Conservation (phyloP, 148 eudicot genomes). For the Rhododendron ovatum region DNA sequence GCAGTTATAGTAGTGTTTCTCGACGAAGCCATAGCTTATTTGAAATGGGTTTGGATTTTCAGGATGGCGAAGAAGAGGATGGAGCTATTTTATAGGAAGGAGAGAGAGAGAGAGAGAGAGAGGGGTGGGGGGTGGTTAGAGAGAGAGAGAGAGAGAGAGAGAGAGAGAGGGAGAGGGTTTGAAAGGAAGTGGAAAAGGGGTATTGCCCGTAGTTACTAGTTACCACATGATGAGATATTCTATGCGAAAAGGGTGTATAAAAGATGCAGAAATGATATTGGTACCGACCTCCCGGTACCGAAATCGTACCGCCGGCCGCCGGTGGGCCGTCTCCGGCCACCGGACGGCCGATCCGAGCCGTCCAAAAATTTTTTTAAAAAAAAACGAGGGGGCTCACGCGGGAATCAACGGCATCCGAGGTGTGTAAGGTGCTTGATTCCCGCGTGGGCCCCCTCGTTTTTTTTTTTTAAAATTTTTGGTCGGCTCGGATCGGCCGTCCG, state of each 20-base stretch:
- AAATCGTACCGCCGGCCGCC: too few relatives aligned
- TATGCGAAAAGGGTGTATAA: neutral
- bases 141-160: neutral
- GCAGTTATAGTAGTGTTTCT: neutral
- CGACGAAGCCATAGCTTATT: conserved; percentile 16
- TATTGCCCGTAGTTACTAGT: neutral
- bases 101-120: neutral
- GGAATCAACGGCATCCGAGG: too few relatives aligned
- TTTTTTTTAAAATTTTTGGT: too few relatives aligned
- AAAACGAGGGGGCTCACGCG: too few relatives aligned
- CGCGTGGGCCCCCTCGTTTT: too few relatives aligned
- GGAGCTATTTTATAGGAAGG: neutral
- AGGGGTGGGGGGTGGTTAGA: neutral
- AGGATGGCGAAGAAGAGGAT: neutral
- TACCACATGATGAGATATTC: neutral
- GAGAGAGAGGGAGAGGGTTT: neutral
- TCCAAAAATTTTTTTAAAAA: too few relatives aligned
- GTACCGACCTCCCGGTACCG: too few relatives aligned
- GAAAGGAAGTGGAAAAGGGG: neutral
- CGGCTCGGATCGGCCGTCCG: too few relatives aligned
- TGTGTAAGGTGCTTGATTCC: too few relatives aligned
- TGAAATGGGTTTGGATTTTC: neutral
- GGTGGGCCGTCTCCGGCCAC: too few relatives aligned
- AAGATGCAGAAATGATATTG: too few relatives aligned
- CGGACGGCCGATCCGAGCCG: too few relatives aligned